Evolutionary conservation across 2,329 filamentous ascomycete genomes (phyloP).

Genomic region (Passalora sequoiae): DNA sequence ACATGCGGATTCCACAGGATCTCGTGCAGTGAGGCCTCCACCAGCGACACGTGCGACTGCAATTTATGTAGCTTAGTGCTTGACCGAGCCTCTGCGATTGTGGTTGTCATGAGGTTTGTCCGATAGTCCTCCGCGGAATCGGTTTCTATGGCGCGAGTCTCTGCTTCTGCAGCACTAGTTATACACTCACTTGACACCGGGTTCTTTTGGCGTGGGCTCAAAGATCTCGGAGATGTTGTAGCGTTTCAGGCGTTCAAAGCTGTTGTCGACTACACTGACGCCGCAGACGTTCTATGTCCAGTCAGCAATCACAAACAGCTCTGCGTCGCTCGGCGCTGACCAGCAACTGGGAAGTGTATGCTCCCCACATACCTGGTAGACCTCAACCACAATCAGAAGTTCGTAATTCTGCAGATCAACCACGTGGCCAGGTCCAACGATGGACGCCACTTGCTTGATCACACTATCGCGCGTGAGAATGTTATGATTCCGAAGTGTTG

Average conservation of each 20-base stretch:
- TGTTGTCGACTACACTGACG: slow-evolving; percentile 69
- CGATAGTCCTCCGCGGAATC: slow-evolving; percentile 2
- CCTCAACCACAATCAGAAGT: slow-evolving; percentile 71
- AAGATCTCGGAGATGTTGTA: slow-evolving; percentile 76
- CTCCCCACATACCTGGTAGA: slow-evolving; percentile 62
- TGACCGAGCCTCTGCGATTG: not conserved
- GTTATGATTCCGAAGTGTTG: slow-evolving; percentile 69
- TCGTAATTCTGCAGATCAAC: slow-evolving; percentile 75
- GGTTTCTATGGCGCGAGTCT: slow-evolving; percentile 1
- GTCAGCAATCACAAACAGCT: slow-evolving; percentile 1
- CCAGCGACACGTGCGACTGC: not conserved
- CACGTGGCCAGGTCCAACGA: slow-evolving; percentile 63
- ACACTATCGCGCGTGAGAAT: slow-evolving; percentile 62
- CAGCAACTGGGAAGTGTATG: slow-evolving; percentile 15
- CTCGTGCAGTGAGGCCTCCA: not conserved
- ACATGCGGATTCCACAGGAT: slow-evolving; percentile 1
- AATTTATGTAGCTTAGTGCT: not conserved
- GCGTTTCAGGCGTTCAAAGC: slow-evolving; percentile 69
- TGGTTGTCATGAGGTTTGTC: not conserved
- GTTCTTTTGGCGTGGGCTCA: slow-evolving; percentile 41
- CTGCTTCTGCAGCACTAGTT: not conserved
- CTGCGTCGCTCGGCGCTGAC: slow-evolving; percentile 7
- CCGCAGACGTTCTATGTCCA: slow-evolving; percentile 63
- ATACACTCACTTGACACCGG: slow-evolving; percentile 15
- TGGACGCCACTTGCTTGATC: slow-evolving; percentile 64